These are phyloP conservation scores for Quercus phellos DNA, from an alignment of 331 rosid genomes.

Conservation along the genomic window DNA sequence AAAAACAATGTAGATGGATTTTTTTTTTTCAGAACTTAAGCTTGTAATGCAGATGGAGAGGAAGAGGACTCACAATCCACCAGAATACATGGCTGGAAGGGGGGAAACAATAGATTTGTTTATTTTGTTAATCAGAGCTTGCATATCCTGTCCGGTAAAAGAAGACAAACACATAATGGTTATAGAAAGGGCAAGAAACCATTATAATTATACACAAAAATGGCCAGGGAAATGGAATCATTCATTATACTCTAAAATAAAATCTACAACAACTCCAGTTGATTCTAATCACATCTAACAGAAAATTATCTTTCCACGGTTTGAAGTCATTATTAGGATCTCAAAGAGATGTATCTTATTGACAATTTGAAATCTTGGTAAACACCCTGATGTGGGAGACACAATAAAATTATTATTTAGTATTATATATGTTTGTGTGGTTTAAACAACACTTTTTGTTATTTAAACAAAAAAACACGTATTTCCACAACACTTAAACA, in stretches of 20 bases:
- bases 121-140: constrained; percentile 89
- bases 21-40: background rate
- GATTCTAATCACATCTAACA: background rate
- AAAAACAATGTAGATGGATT: background rate
- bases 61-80: constrained; percentile 72
- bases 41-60: background rate
- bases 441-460: no score
- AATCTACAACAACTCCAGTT: background rate
- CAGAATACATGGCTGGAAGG: constrained; percentile 81
- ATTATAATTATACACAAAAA: background rate
- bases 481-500: no score
- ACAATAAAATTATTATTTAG: no score
- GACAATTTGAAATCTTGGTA: background rate
- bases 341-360: background rate
- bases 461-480: no score
- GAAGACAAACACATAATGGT: background rate
- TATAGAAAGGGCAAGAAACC: background rate
- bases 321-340: background rate
- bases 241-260: background rate
- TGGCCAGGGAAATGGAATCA: background rate
- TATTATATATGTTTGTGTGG: no score
- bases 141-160: constrained; percentile 81
- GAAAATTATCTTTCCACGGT: background rate
- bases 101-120: constrained; percentile 94
- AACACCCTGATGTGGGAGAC: no score